These are phyloP conservation scores for Suillus sp. DNA, from an alignment of 768 basidiomycete genomes.

Conservation along the genomic window DNA sequence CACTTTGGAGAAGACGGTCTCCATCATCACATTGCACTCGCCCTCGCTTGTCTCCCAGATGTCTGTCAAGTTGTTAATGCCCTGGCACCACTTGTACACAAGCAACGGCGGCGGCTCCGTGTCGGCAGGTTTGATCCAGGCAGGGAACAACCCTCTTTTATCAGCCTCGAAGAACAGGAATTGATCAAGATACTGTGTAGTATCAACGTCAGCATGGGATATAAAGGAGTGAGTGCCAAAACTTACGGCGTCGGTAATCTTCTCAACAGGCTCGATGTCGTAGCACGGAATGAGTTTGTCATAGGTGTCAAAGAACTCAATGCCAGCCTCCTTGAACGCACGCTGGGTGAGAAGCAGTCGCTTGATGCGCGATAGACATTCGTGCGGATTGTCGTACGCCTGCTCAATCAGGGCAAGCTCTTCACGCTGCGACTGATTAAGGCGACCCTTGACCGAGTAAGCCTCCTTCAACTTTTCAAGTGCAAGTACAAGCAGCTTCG, in stretches of 20 bases:
- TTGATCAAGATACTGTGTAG: slow-evolving; percentile 87
- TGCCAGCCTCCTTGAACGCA: slow-evolving; percentile 97
- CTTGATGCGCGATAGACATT: slow-evolving; percentile 98
- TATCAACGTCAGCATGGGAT: slow-evolving; percentile 19
- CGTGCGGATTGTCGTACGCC: slow-evolving; percentile 99
- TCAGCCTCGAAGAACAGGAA: slow-evolving; percentile 99
- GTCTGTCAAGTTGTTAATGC: slow-evolving; percentile 97
- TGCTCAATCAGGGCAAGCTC: slow-evolving; percentile 98
- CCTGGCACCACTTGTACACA: slow-evolving; percentile 99
- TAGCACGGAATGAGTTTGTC: slow-evolving; percentile 99
- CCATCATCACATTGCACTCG: slow-evolving; percentile 98
- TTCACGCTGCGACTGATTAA: slow-evolving; percentile 98
- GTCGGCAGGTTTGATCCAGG: slow-evolving; percentile 99
- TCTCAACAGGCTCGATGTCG: slow-evolving; percentile 99
- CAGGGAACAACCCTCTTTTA: slow-evolving; percentile 96
- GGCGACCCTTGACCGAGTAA: slow-evolving; percentile 95
- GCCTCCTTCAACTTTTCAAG: slow-evolving; percentile 99
- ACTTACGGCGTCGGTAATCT: slow-evolving; percentile 96
- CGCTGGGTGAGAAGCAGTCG: slow-evolving; percentile 94
- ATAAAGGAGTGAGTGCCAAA: background rate
- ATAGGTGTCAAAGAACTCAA: slow-evolving; percentile 96
- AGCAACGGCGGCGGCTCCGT: slow-evolving; percentile 96
- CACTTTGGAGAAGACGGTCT: slow-evolving; percentile 95
- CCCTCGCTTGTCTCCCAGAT: slow-evolving; percentile 99
- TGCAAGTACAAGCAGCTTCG: slow-evolving; percentile 93